phyloP scores from a whole-genome alignment of 1,284 basidiomycete genomes.

The Phlebopus sp. region DNA sequence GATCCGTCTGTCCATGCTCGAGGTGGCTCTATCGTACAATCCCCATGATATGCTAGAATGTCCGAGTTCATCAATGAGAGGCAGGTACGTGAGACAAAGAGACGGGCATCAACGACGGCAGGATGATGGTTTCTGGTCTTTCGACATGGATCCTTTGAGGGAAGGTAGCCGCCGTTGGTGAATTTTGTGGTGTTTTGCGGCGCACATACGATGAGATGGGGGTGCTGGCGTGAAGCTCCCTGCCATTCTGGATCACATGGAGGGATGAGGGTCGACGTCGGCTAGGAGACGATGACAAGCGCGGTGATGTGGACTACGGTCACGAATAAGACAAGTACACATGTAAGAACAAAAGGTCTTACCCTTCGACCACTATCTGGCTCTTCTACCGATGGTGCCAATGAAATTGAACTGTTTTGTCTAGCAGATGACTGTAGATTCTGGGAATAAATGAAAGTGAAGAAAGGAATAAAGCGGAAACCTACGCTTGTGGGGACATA shows the following conservation, averaged over 20 bases:
- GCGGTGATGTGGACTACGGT: slow-evolving; percentile 43
- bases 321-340: slow-evolving; percentile 13
- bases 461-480: slow-evolving; percentile 28
- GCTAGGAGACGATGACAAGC: slow-evolving; percentile 41
- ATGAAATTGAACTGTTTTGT: slow-evolving; percentile 23
- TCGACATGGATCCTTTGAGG: slow-evolving; percentile 35
- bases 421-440: slow-evolving; percentile 20
- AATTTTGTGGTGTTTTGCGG: slow-evolving; percentile 69
- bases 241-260: slow-evolving; percentile 26
- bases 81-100: slow-evolving; percentile 21
- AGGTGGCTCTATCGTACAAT: not conserved
- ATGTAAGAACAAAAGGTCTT: slow-evolving; percentile 16
- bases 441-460: slow-evolving; percentile 6
- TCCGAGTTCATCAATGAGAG: slow-evolving; percentile 19
- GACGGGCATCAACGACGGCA: slow-evolving; percentile 41
- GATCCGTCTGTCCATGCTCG: not conserved
- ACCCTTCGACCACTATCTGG: slow-evolving; percentile 24
- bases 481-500: slow-evolving; percentile 58
- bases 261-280: slow-evolving; percentile 29
- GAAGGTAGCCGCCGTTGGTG: slow-evolving; percentile 66
- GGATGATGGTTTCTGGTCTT: slow-evolving; percentile 38
- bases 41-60: not conserved
- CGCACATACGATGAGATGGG: slow-evolving; percentile 77
- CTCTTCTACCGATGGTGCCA: slow-evolving; percentile 22
- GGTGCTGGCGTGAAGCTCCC: slow-evolving; percentile 46